Evolutionary conservation across 257 asterid genomes (phyloP), one percentile per base, ranked within the genome.

Genomic region (Solanum chmielewskii): DNA sequence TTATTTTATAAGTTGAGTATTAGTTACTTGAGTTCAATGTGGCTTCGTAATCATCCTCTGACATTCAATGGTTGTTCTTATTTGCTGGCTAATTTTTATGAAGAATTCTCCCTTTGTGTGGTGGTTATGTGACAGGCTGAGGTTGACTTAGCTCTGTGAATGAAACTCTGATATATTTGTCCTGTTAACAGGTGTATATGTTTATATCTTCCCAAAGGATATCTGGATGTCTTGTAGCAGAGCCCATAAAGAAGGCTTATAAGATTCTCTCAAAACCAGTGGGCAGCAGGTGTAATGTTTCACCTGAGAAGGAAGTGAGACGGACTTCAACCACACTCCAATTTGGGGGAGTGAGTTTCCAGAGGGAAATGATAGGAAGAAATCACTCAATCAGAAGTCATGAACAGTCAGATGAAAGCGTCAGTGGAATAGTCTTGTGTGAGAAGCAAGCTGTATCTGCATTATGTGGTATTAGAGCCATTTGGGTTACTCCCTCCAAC

Each of bases 401-500:
- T 15, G 90, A 91, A 44, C 64, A n/a, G 75, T 85, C 85, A 11
- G 94, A 91, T 64, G 90, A 27, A 62, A 88, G 76, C 85, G 59
- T 45, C 56, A 91, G 88, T 88, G 97, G 98, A 64, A 87, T 89
- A 52, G 90, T 93, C 88, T 68, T 93, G 90, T 90, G 92, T n/a
- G 89, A 92, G 86, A 90, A 91, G 29, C 92, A 91, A 76, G 93
- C 92, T 69, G 86, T 92, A 37, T 94, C 95, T 60, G 99, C 96
- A 35, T 60, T 71, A 47, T 96, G 98, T 73, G 99, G 99, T 82
- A 87, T 96, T 89, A 93, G 97, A 92, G 97, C 98, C 91, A 93
- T 96, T 92, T 95, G 99, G 99, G 98, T 94, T 83, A 42, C 95
- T 87, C 97, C 94, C 71, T 91, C 92, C 81, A 95, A 91, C 89